These are phyloP conservation scores for Calonectria hongkongensis DNA, from an alignment of 2,329 filamentous ascomycete species.

Conservation along the genomic window DNA sequence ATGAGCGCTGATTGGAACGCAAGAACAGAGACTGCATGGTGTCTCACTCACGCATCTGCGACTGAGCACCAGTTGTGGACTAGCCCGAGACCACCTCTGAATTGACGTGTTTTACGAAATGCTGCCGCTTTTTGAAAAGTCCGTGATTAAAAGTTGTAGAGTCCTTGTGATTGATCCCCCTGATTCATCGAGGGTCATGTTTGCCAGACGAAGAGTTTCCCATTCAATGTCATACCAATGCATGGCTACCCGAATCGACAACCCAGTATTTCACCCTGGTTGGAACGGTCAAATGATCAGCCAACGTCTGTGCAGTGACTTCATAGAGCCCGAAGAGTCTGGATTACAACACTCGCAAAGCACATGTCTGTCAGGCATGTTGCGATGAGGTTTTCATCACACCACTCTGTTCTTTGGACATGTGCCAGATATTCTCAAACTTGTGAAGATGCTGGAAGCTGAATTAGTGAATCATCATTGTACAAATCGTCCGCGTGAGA, in stretches of 20 bases:
- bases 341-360: not conserved
- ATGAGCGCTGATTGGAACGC: constrained; percentile 21
- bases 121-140: not conserved
- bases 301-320: not conserved
- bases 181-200: not conserved
- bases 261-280: not conserved
- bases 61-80: constrained; percentile 13
- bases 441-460: not conserved
- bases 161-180: not conserved
- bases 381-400: not conserved
- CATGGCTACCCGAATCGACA: not conserved
- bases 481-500: no score
- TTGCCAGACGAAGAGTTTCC: not conserved
- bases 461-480: not conserved
- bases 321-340: not conserved
- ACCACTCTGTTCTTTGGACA: not conserved
- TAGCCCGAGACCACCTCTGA: constrained; percentile 13
- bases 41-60: constrained; percentile 11
- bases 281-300: not conserved
- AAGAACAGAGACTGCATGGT: constrained; percentile 12
- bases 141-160: constrained; percentile 13
- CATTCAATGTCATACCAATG: not conserved
- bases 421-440: not conserved
- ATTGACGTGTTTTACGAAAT: constrained; percentile 1
- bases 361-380: not conserved